These are phyloP conservation scores for Oryza meyeriana DNA, from an alignment of 176 grass and related monocot species.

Conservation along the genomic window DNA sequence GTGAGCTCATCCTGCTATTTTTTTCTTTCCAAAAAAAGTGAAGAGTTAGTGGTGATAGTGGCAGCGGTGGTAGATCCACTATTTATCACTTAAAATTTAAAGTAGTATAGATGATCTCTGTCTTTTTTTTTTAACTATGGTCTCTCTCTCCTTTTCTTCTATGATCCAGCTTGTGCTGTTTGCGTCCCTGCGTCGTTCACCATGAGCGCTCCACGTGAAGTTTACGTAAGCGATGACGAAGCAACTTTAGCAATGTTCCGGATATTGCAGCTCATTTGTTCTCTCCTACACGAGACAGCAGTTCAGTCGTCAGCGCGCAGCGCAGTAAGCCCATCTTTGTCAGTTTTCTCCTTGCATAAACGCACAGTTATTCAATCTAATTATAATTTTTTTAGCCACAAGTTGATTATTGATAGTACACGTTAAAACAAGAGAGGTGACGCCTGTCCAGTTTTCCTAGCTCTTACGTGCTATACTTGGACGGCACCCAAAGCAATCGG, in stretches of 20 bases:
- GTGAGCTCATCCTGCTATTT: too few species aligned
- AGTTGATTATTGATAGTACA: too few species aligned
- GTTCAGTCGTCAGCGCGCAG: neutral
- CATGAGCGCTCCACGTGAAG: neutral
- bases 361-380: neutral
- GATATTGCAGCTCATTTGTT: too few species aligned
- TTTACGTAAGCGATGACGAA: conserved; percentile 19
- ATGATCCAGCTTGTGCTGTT: neutral
- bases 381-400: neutral
- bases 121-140: too few species aligned
- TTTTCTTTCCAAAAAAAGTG: too few species aligned
- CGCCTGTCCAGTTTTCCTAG: neutral
- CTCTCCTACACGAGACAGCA: neutral
- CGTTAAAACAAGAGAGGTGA: too few species aligned
- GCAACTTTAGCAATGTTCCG: neutral
- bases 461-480: too few species aligned
- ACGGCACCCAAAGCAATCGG: neutral
- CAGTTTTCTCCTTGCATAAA: neutral
- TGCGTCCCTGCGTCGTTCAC: neutral
- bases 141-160: too few species aligned
- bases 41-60: too few species aligned
- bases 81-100: too few species aligned
- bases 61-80: too few species aligned
- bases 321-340: neutral
- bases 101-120: too few species aligned